Evolutionary conservation across 805 yeast species (phyloP), one percentile per base, ranked within the genome.

Genomic region (Ogataea salicorniae): DNA sequence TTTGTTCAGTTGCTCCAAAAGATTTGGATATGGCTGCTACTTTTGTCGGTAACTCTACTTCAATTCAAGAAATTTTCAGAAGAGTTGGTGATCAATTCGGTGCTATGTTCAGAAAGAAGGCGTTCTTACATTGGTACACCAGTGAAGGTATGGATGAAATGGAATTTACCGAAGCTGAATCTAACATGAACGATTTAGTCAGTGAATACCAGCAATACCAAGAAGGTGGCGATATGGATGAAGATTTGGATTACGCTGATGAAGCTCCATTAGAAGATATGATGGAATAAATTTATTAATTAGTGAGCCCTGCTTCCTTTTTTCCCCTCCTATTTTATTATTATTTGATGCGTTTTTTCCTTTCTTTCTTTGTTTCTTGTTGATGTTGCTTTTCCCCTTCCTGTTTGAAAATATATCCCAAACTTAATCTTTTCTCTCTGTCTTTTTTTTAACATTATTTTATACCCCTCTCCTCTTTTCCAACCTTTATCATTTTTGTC

Each of bases 61-160:
- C 96, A 2, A 87, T 90, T 65, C 95, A 87, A 73, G 95, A 89
- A 69, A 74, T 90, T 62, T 90, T 90, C 73, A 81, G 83, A 71
- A 84, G 97, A 72, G 85, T 87, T 48, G 92, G 92, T 55, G 88
- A 79, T 60, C 96, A 90, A 72, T 90, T 90, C 72, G 76, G 84
- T 58, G 91, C 90, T 51, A 90, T 90, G 97, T 90, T 86, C 72
- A 80, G 87, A 67, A 87, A 94, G 74, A 86, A 84, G 69, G 97
- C 97, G 54, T 90, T 90, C 81, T 83, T 90, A 72, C 96, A 90
- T 71, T 90, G 97, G 97, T 90, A 88, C 72, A 87, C 94, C 9
- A 79, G 84, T 58, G 97, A 90, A 71, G 97, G 97, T 74, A 90
- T 90, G 97, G 97, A 90, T 64, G 95, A 85, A 72, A 77, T 83